phyloP scores from a whole-genome alignment of 768 basidiomycete species.

The Termitomyces sp. region DNA sequence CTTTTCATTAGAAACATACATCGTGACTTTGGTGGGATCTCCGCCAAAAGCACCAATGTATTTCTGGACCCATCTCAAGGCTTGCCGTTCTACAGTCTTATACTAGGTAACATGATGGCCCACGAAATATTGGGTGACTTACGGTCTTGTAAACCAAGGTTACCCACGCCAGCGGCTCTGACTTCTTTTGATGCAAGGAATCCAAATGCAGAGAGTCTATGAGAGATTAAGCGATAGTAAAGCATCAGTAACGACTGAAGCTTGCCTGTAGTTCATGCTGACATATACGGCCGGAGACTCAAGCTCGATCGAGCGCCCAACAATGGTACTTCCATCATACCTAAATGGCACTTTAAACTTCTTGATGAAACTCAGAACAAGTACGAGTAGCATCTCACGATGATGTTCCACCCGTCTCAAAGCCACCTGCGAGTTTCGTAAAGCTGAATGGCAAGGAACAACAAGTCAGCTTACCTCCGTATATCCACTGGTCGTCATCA shows the following conservation, averaged over 20 bases:
- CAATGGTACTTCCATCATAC: conserved; percentile 36
- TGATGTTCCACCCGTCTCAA: conserved; percentile 21
- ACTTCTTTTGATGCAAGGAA: conserved; percentile 42
- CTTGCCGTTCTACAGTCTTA: background rate
- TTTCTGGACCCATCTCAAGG: conserved; percentile 56
- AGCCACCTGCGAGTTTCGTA: conserved; percentile 20
- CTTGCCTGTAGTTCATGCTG: conserved; percentile 44
- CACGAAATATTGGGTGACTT: conserved; percentile 10
- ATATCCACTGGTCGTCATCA: conserved; percentile 27
- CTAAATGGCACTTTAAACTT: conserved; percentile 15
- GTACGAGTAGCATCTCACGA: conserved; percentile 28
- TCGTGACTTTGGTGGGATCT: conserved; percentile 46
- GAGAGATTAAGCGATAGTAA: background rate
- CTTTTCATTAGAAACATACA: conserved; percentile 23
- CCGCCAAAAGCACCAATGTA: conserved; percentile 60
- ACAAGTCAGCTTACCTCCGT: conserved; percentile 17
- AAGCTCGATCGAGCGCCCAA: conserved; percentile 34
- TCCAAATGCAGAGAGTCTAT: conserved; percentile 26
- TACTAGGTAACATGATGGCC: background rate
- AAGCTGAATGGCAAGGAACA: background rate
- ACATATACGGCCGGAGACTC: conserved; percentile 45
- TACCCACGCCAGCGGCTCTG: conserved; percentile 39
- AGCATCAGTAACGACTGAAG: background rate
- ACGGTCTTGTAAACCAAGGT: conserved; percentile 59
- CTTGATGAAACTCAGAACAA: conserved; percentile 12